Evolutionary conservation across 2,329 filamentous ascomycete genomes (phyloP).

Genomic region (Talaromyces islandicus): DNA sequence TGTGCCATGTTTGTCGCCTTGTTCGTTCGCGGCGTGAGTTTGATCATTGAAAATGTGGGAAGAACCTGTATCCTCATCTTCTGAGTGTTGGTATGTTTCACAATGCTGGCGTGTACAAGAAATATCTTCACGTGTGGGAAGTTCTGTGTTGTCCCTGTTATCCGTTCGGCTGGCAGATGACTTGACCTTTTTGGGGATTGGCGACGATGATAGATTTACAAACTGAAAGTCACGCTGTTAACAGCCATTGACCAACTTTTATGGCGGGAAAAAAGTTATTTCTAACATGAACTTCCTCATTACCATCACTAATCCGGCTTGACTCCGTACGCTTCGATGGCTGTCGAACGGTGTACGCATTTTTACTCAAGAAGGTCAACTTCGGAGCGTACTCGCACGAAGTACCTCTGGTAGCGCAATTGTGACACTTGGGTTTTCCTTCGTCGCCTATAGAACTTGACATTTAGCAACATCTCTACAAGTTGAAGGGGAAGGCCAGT

Average conservation of each 20-base stretch:
- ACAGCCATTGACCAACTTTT: background rate
- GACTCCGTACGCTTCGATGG: constrained; percentile 5
- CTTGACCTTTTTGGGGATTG: background rate
- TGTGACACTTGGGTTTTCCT: constrained; percentile 44
- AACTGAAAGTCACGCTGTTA: background rate
- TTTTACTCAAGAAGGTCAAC: constrained; percentile 46
- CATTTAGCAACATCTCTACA: background rate
- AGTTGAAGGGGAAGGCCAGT: background rate
- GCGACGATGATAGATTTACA: background rate
- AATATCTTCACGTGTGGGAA: background rate
- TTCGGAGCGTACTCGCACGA: constrained; percentile 46
- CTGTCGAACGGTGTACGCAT: constrained; percentile 36
- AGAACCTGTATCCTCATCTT: background rate
- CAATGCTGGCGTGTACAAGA: background rate
- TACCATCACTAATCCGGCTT: constrained; percentile 5
- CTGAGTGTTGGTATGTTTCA: background rate
- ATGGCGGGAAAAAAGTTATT: background rate
- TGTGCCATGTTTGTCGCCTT: background rate
- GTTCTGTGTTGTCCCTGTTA: background rate
- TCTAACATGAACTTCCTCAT: constrained; percentile 18
- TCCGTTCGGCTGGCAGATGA: background rate
- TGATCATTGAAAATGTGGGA: background rate
- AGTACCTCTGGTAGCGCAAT: constrained; percentile 43
- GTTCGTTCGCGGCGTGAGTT: background rate
- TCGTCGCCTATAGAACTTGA: constrained; percentile 40